Conservation (phyloP, 1,284 basidiomycete species). For the Inonotus obliquus region DNA sequence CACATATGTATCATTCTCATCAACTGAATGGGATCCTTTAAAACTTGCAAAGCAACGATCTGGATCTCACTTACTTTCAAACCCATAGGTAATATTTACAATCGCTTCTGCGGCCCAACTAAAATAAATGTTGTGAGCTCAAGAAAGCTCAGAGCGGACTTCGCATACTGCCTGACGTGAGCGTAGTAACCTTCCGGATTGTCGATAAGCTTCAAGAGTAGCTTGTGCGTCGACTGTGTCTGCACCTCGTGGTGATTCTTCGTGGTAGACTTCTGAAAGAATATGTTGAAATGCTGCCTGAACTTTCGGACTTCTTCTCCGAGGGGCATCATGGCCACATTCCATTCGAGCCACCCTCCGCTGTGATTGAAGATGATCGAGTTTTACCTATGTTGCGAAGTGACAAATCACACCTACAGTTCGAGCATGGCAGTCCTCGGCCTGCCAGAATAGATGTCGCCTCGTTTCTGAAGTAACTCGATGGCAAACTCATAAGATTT, state of each 20-base stretch:
- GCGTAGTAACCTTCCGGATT: background rate
- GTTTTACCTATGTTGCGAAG: background rate
- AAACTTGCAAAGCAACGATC: no score
- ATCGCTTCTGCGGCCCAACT: slow-evolving; percentile 7
- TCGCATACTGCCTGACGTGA: background rate
- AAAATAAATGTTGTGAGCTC: background rate
- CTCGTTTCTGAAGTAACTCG: slow-evolving; percentile 24
- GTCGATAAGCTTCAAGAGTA: background rate
- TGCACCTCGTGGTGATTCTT: slow-evolving; percentile 15
- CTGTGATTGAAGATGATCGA: background rate
- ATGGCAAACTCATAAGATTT: slow-evolving; percentile 22
- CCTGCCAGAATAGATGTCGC: slow-evolving; percentile 22
- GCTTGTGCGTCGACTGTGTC: background rate
- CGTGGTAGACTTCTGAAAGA: slow-evolving; percentile 21
- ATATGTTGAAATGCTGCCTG: slow-evolving; percentile 23
- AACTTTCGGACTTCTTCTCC: slow-evolving; percentile 23
- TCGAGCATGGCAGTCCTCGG: slow-evolving; percentile 16
- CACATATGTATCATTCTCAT: slow-evolving; percentile 17
- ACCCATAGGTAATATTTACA: slow-evolving; percentile 9
- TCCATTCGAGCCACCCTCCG: slow-evolving; percentile 8
- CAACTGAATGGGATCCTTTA: no score
- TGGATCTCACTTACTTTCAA: no score
- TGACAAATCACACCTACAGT: background rate
- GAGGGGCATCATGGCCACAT: slow-evolving; percentile 20
- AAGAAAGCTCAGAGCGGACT: background rate